Base-by-base conservation (phyloP, 2,329 filamentous ascomycete genomes). In the Penicillium sclerotigenum region DNA sequence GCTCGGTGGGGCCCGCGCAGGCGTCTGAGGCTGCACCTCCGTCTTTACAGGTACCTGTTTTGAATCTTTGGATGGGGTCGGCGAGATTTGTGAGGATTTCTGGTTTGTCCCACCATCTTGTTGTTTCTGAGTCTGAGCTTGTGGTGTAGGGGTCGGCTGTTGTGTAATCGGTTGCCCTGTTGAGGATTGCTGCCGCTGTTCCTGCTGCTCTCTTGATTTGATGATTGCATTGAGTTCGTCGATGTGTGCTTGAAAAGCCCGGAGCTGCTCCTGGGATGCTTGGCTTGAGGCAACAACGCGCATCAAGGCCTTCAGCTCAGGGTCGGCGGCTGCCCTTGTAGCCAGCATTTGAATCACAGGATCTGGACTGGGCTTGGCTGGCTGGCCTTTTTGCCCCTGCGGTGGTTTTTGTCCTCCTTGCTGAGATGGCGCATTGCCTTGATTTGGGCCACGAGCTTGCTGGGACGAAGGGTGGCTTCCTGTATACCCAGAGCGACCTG, bases 261-360 rank as follows among this genome's bases (percentile, higher is more conserved):
- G 75, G 22, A 81, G 68, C 57, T 81, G 77, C 57, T 78, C 77
- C 57, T 77, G 75, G 4, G 75, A 75, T 13, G 79, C 79, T 60
- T 78, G 74, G 54, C 77, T 80, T 6, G 77, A 77, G 4, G 79
- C 79, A 26, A 81, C 79, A 16, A 81, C 72, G 56, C 77, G 73
- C 79, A 81, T 81, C 61, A 81, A 63, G 5, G 77, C 76, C 59
- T 80, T 81, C 34, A 81, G 64, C 46, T 78, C 75, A 5, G 75
- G 75, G 58, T 80, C 77, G 10, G 77, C 73, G 5, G 78, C 78
- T 24, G 79, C 79, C 58, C 77, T 71, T 9, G 77, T 79, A n/a
- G 79, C 79, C 46, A 81, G 69, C 77, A 80, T 80, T 55, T 80
- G 79, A 59, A 81, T 80, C 34, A 81, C 79, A 9, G 79, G 79